Base-by-base conservation (phyloP, 345 rosid species). In the Pseudoturritis turrita region DNA sequence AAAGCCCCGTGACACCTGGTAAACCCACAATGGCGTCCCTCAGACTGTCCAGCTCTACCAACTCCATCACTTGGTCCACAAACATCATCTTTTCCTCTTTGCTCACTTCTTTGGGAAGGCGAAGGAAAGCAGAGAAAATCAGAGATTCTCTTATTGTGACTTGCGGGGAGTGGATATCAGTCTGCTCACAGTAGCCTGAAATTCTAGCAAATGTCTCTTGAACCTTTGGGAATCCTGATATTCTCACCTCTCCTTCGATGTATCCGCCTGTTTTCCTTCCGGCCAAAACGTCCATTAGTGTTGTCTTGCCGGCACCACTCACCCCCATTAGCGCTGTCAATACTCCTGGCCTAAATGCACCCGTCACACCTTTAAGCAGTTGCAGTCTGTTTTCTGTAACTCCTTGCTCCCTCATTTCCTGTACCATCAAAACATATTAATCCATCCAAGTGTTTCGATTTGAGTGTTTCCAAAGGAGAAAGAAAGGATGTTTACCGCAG, bases 291-390 rank as follows among this genome's bases (percentile, higher is more conserved):
- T 91, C 97, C 97, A 91, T 91, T 75, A 91, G 68, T 10, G 97
- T 89, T 2, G 96, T 91, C 90, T 91, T 91, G 40, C 97, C 97
- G 4, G 97, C 97, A 67, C 97, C 96, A 68, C 97, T 88, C 47
- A 89, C 96, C 51, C 97, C 97, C 96, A 91, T 91, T 31, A 91
- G 73, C 9, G 97, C 97, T 2, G 96, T 86, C 68, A 91, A 82
- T 14, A 91, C 85, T 82, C 96, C 96, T 4, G 97, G 97, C 73
- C 91, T 86, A 78, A 91, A 91, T 52, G 89, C 86, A 45, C 97
- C 83, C 0, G 96, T 89, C 53, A 86, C 90, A 68, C 77, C 89
- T 37, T 76, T 69, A 10, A 92, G 96, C 3, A 89, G 85, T 39
- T 86, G 96, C 5, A 92, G 80, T 81, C 61, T 89, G 69, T 83